phyloP scores from a whole-genome alignment of 768 basidiomycete species.

The Cystoderma amianthinum region DNA sequence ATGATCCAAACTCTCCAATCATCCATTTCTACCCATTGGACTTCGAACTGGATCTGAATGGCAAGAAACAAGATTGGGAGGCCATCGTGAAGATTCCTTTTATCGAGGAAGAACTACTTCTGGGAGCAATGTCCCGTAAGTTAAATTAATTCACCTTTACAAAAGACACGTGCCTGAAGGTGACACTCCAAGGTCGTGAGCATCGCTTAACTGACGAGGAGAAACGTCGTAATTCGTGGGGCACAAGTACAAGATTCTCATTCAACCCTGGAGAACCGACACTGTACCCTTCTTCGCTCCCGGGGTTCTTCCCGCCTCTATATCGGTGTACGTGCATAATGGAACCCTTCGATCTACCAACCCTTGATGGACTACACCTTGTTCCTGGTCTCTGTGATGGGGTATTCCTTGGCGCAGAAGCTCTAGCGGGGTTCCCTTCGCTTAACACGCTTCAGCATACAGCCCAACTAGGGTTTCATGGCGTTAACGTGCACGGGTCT shows the following conservation, averaged over 20 bases:
- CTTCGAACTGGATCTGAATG: slow-evolving; percentile 92
- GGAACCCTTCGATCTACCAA: slow-evolving; percentile 86
- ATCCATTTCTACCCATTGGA: slow-evolving; percentile 90
- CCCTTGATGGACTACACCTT: slow-evolving; percentile 77
- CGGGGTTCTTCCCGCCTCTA: slow-evolving; percentile 91
- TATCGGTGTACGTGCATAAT: slow-evolving; percentile 72
- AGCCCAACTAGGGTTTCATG: slow-evolving; percentile 72
- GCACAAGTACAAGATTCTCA: slow-evolving; percentile 74
- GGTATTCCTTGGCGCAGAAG: slow-evolving; percentile 76
- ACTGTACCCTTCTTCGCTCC: slow-evolving; percentile 84
- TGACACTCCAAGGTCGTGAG: slow-evolving; percentile 52
- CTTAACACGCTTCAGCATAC: slow-evolving; percentile 82
- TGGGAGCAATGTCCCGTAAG: slow-evolving; percentile 80
- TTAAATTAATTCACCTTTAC: no score
- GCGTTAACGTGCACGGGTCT: slow-evolving; percentile 88
- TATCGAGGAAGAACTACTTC: slow-evolving; percentile 74
- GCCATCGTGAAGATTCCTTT: slow-evolving; percentile 99
- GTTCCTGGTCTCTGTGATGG: slow-evolving; percentile 86
- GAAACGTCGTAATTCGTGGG: slow-evolving; percentile 64
- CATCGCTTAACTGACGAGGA: slow-evolving; percentile 75
- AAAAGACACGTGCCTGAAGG: slow-evolving; percentile 2
- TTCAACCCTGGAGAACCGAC: slow-evolving; percentile 60
- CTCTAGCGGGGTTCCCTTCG: slow-evolving; percentile 95
- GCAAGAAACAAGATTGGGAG: slow-evolving; percentile 99
- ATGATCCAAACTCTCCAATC: slow-evolving; percentile 75